Percentiles rank a stretch among this genome's conserved stretches.
phyloP scores from a whole-genome alignment of 805 yeast genomes.

The Candida sakaeoensis region DNA sequence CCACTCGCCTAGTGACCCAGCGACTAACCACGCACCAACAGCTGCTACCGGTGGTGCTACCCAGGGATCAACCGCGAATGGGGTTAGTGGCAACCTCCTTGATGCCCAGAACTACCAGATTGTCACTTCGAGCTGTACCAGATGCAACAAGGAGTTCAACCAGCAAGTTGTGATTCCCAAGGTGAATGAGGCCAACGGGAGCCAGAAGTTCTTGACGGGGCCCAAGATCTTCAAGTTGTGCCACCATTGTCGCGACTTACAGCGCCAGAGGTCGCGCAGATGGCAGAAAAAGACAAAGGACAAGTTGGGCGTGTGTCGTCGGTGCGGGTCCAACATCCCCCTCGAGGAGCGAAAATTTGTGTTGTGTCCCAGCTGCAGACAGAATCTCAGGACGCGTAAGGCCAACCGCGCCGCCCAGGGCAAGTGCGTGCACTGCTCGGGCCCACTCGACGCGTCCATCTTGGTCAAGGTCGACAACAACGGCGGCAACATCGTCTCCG shows the following conservation, averaged over 20 bases:
- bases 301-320: constrained; percentile 59
- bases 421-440: constrained; percentile 66
- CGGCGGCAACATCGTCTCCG: constrained; percentile 8
- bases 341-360: constrained; percentile 50
- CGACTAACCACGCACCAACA: too few relatives aligned
- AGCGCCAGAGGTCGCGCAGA: constrained; percentile 57
- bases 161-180: constrained; percentile 35
- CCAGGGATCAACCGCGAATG: not conserved
- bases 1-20: not conserved
- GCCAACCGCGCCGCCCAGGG: constrained; percentile 60
- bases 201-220: constrained; percentile 28
- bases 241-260: constrained; percentile 61
- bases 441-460: constrained; percentile 45
- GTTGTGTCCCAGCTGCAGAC: constrained; percentile 58
- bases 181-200: constrained; percentile 17
- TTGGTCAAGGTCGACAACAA: constrained; percentile 26
- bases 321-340: constrained; percentile 59
- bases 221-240: constrained; percentile 53
- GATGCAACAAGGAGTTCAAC: constrained; percentile 61
- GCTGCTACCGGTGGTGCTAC: too few relatives aligned
- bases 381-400: constrained; percentile 50
- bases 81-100: not conserved
- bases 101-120: constrained; percentile 19
- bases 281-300: constrained; percentile 63
- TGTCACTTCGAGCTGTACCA: constrained; percentile 41